These are phyloP conservation scores for Telfairia occidentalis DNA, from an alignment of 331 rosid species.

Conservation along the genomic window DNA sequence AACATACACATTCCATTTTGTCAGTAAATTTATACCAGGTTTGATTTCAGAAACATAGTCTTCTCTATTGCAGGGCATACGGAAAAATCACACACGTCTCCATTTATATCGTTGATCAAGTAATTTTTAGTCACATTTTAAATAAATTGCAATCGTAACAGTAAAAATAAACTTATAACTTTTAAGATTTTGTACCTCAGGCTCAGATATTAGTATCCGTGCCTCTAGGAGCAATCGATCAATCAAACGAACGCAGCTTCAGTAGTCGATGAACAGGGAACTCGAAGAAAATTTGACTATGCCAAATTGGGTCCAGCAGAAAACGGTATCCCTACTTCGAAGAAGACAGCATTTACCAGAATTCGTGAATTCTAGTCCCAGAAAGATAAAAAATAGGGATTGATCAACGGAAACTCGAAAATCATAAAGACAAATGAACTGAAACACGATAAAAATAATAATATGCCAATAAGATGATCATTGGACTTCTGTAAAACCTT, in stretches of 20 bases:
- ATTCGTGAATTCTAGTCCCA: constrained; percentile 1
- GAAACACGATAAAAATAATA: background rate
- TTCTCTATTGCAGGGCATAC: background rate
- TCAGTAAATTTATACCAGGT: background rate
- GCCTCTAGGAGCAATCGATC: background rate
- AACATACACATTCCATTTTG: background rate
- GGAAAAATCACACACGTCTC: background rate
- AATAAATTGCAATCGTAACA: background rate
- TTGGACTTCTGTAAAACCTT: constrained; percentile 3
- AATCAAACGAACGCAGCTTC: background rate
- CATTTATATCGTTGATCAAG: background rate
- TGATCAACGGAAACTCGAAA: background rate
- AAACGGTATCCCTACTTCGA: background rate
- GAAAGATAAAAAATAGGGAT: background rate
- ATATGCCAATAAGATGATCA: background rate
- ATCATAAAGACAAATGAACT: background rate
- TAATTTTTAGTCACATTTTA: background rate
- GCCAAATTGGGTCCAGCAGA: background rate
- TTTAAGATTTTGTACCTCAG: background rate
- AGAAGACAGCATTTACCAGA: background rate
- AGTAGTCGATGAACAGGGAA: background rate
- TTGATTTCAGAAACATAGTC: background rate
- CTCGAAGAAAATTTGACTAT: background rate
- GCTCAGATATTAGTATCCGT: background rate
- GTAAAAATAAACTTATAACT: background rate